These are phyloP conservation scores for Pseudocercospora cruenta DNA, from an alignment of 2,329 filamentous ascomycete species.

Conservation along the genomic window DNA sequence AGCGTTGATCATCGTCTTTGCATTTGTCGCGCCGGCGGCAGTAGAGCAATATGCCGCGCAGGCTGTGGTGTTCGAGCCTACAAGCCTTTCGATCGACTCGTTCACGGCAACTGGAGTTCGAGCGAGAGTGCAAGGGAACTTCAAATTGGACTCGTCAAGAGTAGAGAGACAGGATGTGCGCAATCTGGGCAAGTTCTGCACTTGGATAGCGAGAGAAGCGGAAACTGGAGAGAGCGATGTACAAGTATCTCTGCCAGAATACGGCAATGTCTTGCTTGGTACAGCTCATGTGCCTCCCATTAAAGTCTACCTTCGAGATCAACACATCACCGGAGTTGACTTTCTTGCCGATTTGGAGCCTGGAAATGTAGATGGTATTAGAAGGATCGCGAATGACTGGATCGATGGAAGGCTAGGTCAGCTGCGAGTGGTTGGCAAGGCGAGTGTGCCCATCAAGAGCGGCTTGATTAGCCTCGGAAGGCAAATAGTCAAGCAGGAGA, in stretches of 20 bases:
- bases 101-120: constrained; percentile 78
- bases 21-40: constrained; percentile 78
- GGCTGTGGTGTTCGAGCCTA: constrained; percentile 79
- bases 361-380: constrained; percentile 76
- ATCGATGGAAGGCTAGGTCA: constrained; percentile 74
- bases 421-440: constrained; percentile 73
- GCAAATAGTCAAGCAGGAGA: constrained; percentile 72
- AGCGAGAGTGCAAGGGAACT: constrained; percentile 79
- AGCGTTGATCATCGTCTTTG: constrained; percentile 72
- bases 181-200: constrained; percentile 75
- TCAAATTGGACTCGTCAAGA: constrained; percentile 75
- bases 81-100: constrained; percentile 80
- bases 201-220: constrained; percentile 77
- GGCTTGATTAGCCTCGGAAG: constrained; percentile 79
- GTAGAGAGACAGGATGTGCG: constrained; percentile 73
- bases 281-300: constrained; percentile 76
- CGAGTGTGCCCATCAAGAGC: constrained; percentile 73
- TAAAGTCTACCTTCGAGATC: constrained; percentile 75
- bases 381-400: constrained; percentile 84
- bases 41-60: constrained; percentile 86
- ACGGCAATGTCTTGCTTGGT: constrained; percentile 75
- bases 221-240: constrained; percentile 74
- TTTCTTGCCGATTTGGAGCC: constrained; percentile 76
- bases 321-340: constrained; percentile 75
- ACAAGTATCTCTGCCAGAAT: constrained; percentile 79